phyloP scores from a whole-genome alignment of 2,329 filamentous ascomycete species.

The Dichotomopilus funicola region DNA sequence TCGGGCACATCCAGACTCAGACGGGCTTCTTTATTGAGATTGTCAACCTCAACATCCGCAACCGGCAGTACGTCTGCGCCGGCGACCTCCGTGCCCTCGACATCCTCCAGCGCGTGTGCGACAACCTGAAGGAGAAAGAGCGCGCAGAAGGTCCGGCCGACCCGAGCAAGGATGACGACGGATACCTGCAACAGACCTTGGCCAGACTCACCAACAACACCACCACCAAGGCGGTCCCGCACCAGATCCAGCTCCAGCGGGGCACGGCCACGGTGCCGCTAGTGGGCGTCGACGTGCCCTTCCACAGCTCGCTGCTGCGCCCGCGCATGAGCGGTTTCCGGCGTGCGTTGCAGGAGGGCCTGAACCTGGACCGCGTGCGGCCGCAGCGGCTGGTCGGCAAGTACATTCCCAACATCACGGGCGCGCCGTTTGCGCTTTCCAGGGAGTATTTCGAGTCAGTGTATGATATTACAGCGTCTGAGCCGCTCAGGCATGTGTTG shows the following conservation, averaged over 20 bases:
- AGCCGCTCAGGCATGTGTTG: too few species aligned
- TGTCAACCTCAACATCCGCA: slow-evolving; percentile 85
- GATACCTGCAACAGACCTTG: slow-evolving; percentile 47
- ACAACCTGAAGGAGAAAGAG: background rate
- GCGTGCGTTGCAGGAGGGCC: background rate
- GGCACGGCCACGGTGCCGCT: slow-evolving; percentile 95
- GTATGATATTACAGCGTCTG: too few species aligned
- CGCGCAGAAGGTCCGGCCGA: too few species aligned
- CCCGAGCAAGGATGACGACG: too few species aligned
- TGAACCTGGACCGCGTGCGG: background rate
- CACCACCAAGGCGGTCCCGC: slow-evolving; percentile 43
- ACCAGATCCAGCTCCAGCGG: slow-evolving; percentile 59
- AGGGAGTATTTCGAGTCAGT: too few species aligned
- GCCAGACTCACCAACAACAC: background rate
- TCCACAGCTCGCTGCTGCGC: slow-evolving; percentile 80
- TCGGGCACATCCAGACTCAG: slow-evolving; percentile 85
- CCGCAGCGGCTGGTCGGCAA: background rate
- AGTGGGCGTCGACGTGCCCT: slow-evolving; percentile 93
- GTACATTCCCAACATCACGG: background rate
- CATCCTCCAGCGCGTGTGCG: background rate
- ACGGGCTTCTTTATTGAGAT: slow-evolving; percentile 95
- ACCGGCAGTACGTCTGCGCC: slow-evolving; percentile 66
- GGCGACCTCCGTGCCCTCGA: slow-evolving; percentile 29
- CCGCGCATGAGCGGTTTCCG: slow-evolving; percentile 45
- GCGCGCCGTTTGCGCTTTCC: background rate